Conservation (phyloP, 495 filamentous ascomycete genomes). For the Xylaria venustula region DNA sequence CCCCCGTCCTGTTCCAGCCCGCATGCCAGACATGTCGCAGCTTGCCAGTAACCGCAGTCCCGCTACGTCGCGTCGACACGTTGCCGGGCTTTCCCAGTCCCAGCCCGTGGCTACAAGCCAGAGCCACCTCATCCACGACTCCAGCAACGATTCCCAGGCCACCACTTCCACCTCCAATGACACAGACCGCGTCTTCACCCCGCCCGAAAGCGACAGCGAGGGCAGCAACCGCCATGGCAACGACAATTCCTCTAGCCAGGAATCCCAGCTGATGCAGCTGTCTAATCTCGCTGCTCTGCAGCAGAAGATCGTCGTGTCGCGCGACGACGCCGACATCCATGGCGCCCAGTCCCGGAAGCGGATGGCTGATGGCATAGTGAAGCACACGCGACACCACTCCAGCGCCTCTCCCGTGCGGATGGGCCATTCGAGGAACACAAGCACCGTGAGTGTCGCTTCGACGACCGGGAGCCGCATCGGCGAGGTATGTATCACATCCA, state of each 20-base stretch:
- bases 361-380: slow-evolving; percentile 64
- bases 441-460: slow-evolving; percentile 56
- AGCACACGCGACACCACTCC: slow-evolving; percentile 42
- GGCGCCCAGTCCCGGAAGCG: slow-evolving; percentile 52
- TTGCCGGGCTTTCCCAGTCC: slow-evolving; percentile 4
- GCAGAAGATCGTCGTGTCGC: slow-evolving; percentile 40
- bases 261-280: slow-evolving; percentile 51
- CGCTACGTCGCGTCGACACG: not conserved
- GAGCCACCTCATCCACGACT: slow-evolving; percentile 28
- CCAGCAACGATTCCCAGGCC: slow-evolving; percentile 41
- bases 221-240: slow-evolving; percentile 35
- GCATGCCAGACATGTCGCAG: slow-evolving; percentile 20
- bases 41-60: not conserved
- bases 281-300: slow-evolving; percentile 54
- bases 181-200: slow-evolving; percentile 45
- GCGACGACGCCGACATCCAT: slow-evolving; percentile 22
- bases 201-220: slow-evolving; percentile 44
- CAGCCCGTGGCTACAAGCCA: slow-evolving; percentile 17
- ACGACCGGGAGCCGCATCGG: slow-evolving; percentile 63
- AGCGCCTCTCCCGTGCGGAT: slow-evolving; percentile 37
- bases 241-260: slow-evolving; percentile 40
- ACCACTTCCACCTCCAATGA: slow-evolving; percentile 41
- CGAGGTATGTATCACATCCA: slow-evolving; percentile 57
- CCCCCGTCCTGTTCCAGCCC: not conserved
- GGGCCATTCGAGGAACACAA: slow-evolving; percentile 68